Evolutionary conservation across 140 eudicot species (phyloP), one percentile per base, ranked within the genome.

Genomic region (Cichorium intybus): DNA sequence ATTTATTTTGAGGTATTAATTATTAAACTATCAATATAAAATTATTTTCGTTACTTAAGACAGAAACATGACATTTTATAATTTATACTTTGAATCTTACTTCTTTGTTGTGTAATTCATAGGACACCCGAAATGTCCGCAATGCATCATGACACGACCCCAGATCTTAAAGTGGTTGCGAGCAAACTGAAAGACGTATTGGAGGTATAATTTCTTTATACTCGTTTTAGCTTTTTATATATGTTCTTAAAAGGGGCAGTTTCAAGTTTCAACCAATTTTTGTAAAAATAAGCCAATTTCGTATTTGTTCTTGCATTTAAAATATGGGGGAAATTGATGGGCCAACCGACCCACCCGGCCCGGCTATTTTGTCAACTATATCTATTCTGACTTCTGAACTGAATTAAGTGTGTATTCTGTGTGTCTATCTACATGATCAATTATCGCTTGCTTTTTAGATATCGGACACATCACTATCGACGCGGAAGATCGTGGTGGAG

Each of bases 41-140:
- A 23, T 7, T 41, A 14, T 0, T 43, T 63, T 27, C 27, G 23
- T 18, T 15, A 27, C 18, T 28, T 64, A 1, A 11, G 7, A 7
- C 4, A 2, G n/a, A 39, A 39, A 39, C 12, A 39, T 39, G 46
- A 39, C n/a, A 1, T 39, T 39, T 31, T 21, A 58, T 15, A 34
- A 27, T 18, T 24, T 10, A 12, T 24, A 1, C 1, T 58, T 24
- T 5, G 28, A 26, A 34, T 20, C 21, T 16, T 33, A 27, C 17
- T 43, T 72, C 49, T 70, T 73, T 60, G 45, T 51, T 17, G 18
- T 61, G 35, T 50, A 43, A 75, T 73, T 54, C 20, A 66, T 82
- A 92, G 98, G 82, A 92, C 98, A 10, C 98, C 98, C 15, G 98
- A 88, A 24, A 85, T 92, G 98, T 88, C 98, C 7, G 95, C 95